A percentile compares a stretch with the other conserved stretches of the same genome.
Evolutionary conservation across 1,284 basidiomycete species (phyloP).

Genomic region (Takashimella koratensis): DNA sequence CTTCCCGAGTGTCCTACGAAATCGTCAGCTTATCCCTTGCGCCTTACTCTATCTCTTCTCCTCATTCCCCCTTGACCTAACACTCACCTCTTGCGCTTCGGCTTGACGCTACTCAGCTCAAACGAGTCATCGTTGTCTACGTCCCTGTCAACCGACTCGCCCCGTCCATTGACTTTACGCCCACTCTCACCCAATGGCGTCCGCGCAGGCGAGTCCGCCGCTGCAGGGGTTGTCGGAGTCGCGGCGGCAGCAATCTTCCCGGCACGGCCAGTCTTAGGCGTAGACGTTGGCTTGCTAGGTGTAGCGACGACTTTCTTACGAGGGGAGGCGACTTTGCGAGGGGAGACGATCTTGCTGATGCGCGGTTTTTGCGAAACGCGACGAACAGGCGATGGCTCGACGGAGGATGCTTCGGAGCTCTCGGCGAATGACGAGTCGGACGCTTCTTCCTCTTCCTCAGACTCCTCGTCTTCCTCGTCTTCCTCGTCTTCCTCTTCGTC

Average conservation of each 20-base stretch:
- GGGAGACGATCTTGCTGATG: background rate
- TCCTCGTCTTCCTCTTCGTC: slow-evolving; percentile 12
- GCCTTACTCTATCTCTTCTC: background rate
- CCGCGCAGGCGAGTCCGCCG: slow-evolving; percentile 3
- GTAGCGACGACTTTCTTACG: slow-evolving; percentile 10
- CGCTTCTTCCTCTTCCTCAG: slow-evolving; percentile 11
- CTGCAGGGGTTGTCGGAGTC: background rate
- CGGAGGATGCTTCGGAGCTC: slow-evolving; percentile 7
- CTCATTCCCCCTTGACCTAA: too few species aligned
- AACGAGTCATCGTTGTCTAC: background rate
- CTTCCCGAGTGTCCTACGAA: slow-evolving; percentile 51
- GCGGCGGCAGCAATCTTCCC: background rate
- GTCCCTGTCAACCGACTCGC: background rate
- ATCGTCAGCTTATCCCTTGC: background rate
- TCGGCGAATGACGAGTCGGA: slow-evolving; percentile 28
- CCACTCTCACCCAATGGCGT: slow-evolving; percentile 26
- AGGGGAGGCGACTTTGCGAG: slow-evolving; percentile 1
- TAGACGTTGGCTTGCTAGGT: slow-evolving; percentile 1
- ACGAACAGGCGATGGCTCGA: slow-evolving; percentile 24
- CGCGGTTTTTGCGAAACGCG: slow-evolving; percentile 8
- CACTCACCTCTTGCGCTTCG: slow-evolving; percentile 55
- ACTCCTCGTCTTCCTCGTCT: slow-evolving; percentile 12
- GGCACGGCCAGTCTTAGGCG: background rate
- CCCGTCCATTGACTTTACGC: slow-evolving; percentile 10
- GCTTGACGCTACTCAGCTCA: slow-evolving; percentile 14